phyloP scores from a whole-genome alignment of 1,284 basidiomycete species.

The Ustanciosporium gigantosporum region DNA sequence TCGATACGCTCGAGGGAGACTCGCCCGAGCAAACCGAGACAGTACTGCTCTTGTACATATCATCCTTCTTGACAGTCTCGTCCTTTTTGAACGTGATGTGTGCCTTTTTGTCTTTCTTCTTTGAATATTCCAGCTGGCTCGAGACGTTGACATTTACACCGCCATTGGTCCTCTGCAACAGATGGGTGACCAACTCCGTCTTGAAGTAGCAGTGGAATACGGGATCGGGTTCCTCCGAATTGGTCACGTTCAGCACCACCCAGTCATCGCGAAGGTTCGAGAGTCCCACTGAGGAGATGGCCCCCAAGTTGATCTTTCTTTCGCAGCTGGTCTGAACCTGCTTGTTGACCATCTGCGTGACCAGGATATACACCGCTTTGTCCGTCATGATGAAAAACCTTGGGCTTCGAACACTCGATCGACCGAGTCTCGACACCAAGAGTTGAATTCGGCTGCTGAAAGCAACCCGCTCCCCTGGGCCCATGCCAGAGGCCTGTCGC shows the following conservation, averaged over 20 bases:
- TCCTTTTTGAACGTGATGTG: slow-evolving; percentile 87
- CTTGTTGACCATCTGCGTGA: slow-evolving; percentile 66
- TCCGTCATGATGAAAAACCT: slow-evolving; percentile 86
- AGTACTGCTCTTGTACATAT: slow-evolving; percentile 89
- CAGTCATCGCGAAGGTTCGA: slow-evolving; percentile 93
- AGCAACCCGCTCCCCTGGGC: slow-evolving; percentile 59
- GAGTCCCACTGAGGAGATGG: slow-evolving; percentile 82
- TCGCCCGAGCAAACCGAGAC: slow-evolving; percentile 89
- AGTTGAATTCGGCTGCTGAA: slow-evolving; percentile 87
- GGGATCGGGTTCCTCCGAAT: slow-evolving; percentile 85
- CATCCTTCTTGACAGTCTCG: slow-evolving; percentile 76
- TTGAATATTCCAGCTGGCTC: slow-evolving; percentile 68
- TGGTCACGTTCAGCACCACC: slow-evolving; percentile 69
- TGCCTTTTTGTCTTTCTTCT: slow-evolving; percentile 96
- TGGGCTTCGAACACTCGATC: slow-evolving; percentile 89
- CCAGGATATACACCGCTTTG: slow-evolving; percentile 83
- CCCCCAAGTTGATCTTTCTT: slow-evolving; percentile 84
- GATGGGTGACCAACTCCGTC: slow-evolving; percentile 84
- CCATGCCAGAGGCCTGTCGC: slow-evolving; percentile 72
- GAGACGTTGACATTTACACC: slow-evolving; percentile 69
- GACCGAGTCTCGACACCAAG: slow-evolving; percentile 80
- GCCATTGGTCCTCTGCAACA: slow-evolving; percentile 79
- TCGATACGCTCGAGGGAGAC: slow-evolving; percentile 75
- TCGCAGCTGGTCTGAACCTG: slow-evolving; percentile 73
- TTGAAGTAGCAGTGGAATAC: slow-evolving; percentile 91